phyloP scores from a whole-genome alignment of 2,329 filamentous ascomycete species.

The Botrytis tulipae region DNA sequence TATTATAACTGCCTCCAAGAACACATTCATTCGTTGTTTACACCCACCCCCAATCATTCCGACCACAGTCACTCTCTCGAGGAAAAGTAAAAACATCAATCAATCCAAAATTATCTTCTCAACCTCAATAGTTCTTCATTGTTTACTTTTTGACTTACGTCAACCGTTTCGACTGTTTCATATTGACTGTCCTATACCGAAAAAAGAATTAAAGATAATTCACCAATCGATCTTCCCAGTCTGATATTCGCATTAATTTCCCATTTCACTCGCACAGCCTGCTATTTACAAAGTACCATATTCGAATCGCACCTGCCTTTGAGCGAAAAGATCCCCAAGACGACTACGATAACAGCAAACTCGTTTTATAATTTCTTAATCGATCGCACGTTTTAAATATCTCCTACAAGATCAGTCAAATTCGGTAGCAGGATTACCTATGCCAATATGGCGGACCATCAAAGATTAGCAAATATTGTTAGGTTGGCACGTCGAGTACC shows the following conservation, averaged over 20 bases:
- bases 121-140: neutral
- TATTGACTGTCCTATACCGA: neutral
- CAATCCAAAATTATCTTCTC: neutral
- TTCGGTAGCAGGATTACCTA: conserved; percentile 21
- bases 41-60: conserved; percentile 23
- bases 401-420: neutral
- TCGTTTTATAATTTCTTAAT: conserved; percentile 14
- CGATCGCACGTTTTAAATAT: neutral
- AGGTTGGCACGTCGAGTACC: conserved; percentile 34
- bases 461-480: conserved; percentile 31
- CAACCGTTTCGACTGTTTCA: neutral
- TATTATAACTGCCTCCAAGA: conserved; percentile 15
- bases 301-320: conserved; percentile 28
- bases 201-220: conserved; percentile 6
- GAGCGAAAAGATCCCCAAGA: neutral
- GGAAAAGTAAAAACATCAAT: neutral
- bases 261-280: neutral
- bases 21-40: conserved; percentile 43
- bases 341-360: conserved; percentile 1
- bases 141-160: neutral
- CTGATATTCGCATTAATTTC: neutral
- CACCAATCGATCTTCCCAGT: neutral
- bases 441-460: conserved; percentile 28
- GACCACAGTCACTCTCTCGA: conserved; percentile 40
- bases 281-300: neutral